phyloP scores from a whole-genome alignment of 345 rosid species.

The Aquilaria sinensis region DNA sequence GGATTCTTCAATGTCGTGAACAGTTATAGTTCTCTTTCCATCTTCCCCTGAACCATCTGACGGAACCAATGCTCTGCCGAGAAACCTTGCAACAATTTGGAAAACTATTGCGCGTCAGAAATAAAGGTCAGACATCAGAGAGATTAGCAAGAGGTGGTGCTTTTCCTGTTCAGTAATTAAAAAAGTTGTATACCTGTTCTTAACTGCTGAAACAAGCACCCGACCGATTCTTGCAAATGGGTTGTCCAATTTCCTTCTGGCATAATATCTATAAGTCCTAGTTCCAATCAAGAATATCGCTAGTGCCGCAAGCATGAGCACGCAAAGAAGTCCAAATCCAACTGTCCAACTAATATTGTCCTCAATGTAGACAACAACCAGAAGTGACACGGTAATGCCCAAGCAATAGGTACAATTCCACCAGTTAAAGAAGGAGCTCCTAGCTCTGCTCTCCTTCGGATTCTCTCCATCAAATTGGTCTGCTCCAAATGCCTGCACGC shows the following conservation, averaged over 20 bases:
- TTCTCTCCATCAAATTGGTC: conserved; percentile 60
- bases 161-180: conserved; percentile 25
- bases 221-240: conserved; percentile 25
- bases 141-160: no score
- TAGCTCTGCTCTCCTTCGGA: conserved; percentile 35
- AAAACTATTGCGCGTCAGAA: no score
- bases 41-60: conserved; percentile 21
- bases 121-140: no score
- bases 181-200: conserved; percentile 17
- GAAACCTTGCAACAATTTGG: conserved; percentile 24
- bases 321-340: conserved; percentile 43
- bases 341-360: conserved; percentile 72
- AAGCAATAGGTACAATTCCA: conserved; percentile 50
- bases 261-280: conserved; percentile 15
- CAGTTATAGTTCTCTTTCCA: conserved; percentile 6
- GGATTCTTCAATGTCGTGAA: conserved; percentile 42
- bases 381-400: conserved; percentile 31
- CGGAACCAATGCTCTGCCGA: conserved; percentile 32
- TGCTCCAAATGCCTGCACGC: conserved; percentile 81
- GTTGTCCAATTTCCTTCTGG: conserved; percentile 6
- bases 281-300: conserved; percentile 27
- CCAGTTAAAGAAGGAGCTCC: conserved; percentile 87
- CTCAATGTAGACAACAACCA: conserved; percentile 52
- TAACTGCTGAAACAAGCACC: conserved; percentile 20
- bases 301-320: conserved; percentile 21